Evolutionary conservation across 805 yeast genomes (phyloP), one percentile per base, ranked within the genome.

Genomic region (Starmerella powellii): DNA sequence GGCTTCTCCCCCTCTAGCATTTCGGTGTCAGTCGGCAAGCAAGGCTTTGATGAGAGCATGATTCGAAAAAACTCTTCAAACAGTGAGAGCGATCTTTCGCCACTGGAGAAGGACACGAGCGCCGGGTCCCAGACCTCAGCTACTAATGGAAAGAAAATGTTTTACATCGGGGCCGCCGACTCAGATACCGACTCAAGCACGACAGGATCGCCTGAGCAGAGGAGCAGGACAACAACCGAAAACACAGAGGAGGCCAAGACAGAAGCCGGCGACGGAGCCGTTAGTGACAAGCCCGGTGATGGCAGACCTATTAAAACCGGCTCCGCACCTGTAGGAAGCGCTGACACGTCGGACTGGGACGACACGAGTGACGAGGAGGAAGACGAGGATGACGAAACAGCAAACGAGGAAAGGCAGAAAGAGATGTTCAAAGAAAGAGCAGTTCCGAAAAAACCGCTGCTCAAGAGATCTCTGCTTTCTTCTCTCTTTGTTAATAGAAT

Each of bases 141-240:
- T 8, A 31, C 6, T 16, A 6, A 31, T 6, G 15, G 4, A 5
- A 52, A 50, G 28, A 63, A 58, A 41, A 63, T 63, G 63, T 63
- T 63, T 42, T 64, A 62, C 43, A 60, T 63, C 16, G 66, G 60
- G 34, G 62, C 65, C 1, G 55, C 61, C 8, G 66, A 67, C 8
- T 56, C 63, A 4, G 67, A 62, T 21, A 36, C 41, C n/a, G 51
- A 47, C 32, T 51, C 37, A 1, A 47, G 52, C 37, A 30, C 40
- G 5, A 37, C 46, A 24, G 36, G 51, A 10, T 52, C 59, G 8
- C 48, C 53, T 4, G 36, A 39, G n/a, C n/a, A n/a, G n/a, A n/a
- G n/a, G n/a, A n/a, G n/a, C n/a, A n/a, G n/a, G n/a, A n/a, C n/a
- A n/a, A n/a, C n/a, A n/a, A n/a, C n/a, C n/a, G 40, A 26, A 13